Base-by-base conservation (phyloP, 1,284 basidiomycete species). In the Sanguinoderma infundibulare region DNA sequence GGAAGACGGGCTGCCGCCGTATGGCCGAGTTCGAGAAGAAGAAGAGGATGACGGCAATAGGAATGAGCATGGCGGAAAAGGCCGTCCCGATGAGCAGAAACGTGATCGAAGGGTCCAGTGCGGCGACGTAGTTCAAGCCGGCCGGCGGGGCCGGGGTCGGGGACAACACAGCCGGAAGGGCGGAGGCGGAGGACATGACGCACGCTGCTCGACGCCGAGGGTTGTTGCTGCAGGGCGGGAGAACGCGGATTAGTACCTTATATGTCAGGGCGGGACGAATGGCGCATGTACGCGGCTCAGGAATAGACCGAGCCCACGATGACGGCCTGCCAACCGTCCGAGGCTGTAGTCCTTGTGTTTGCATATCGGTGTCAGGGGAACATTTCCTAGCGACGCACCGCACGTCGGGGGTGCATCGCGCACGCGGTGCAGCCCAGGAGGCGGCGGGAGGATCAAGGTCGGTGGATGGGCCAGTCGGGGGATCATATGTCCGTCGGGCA, bases 111-210 rank as follows among this genome's bases (percentile, higher is more conserved):
- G 69, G 64, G 8, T 55, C 42, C 22, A 72, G 61, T 24, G 42
- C 61, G 5, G 58, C 53, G 8, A 59, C 24, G 35, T 58, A 68
- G 34, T 47, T 57, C 5, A 59, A 36, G 3, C 57, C 56, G 0
- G 51, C 54, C 0, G 61, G 61, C 10, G 63, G 57, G 1, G 52
- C 44, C 6, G 51, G 51, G n/a, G 17, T 22, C 52, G 26, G 9
- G 26, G 52, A 12, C 36, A 51, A 24, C 46, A 30, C 52, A 28
- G 36, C 36, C n/a, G 52, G 24, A 7, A 36, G 36, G 35, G 36
- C 24, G 28, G 52, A 30, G 38, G 51, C 51, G 44, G 44, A 22
- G 44, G 44, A 36, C n/a, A 20, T 12, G 34, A 92, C 89, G 72
- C 81, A 78, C 12, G 88, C 32, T 7, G 14, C 46, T 49, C 46